phyloP scores from a whole-genome alignment of 371 early-diverging fungal genomes.

The Chytridium lagenaria region DNA sequence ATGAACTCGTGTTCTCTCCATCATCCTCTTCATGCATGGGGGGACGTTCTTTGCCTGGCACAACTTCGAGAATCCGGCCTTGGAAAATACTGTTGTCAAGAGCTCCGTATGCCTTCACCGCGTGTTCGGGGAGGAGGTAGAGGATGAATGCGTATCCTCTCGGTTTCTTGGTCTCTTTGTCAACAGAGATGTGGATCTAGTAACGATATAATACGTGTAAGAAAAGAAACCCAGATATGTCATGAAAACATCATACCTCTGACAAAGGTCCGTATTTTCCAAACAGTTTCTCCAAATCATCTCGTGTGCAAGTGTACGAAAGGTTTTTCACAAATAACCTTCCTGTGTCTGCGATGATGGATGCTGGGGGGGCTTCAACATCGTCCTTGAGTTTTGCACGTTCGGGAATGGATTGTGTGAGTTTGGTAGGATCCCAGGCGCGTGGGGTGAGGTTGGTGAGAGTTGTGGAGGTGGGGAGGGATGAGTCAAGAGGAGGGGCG shows the following conservation, averaged over 20 bases:
- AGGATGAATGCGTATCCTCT: conserved; percentile 93
- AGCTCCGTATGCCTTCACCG: conserved; percentile 81
- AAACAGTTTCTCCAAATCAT: conserved; percentile 81
- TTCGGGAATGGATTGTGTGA: conserved; percentile 10
- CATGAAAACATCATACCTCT: too few relatives aligned
- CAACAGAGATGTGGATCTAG: conserved; percentile 93
- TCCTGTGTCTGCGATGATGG: conserved; percentile 89
- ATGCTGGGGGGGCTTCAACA: conserved; percentile 49
- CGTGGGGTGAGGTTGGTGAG: conserved; percentile 19
- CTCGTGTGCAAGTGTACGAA: conserved; percentile 85
- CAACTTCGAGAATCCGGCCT: conserved; percentile 88
- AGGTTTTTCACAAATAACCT: conserved; percentile 93
- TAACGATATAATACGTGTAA: too few relatives aligned
- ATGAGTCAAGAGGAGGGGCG: too few relatives aligned
- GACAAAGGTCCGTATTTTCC: conserved; percentile 87
- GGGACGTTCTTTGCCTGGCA: conserved; percentile 88
- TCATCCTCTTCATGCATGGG: conserved; percentile 66
- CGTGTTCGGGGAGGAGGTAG: conserved; percentile 90
- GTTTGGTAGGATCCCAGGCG: conserved; percentile 14
- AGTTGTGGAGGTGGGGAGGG: background rate
- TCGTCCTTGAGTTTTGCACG: conserved; percentile 21
- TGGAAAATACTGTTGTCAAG: conserved; percentile 86
- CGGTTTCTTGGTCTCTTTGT: conserved; percentile 87
- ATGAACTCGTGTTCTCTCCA: conserved; percentile 49
- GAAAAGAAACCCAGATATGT: too few relatives aligned